Evolutionary conservation across 192 early-diverging fungal genomes (phyloP).

Genomic region (Spinellus fusiger): DNA sequence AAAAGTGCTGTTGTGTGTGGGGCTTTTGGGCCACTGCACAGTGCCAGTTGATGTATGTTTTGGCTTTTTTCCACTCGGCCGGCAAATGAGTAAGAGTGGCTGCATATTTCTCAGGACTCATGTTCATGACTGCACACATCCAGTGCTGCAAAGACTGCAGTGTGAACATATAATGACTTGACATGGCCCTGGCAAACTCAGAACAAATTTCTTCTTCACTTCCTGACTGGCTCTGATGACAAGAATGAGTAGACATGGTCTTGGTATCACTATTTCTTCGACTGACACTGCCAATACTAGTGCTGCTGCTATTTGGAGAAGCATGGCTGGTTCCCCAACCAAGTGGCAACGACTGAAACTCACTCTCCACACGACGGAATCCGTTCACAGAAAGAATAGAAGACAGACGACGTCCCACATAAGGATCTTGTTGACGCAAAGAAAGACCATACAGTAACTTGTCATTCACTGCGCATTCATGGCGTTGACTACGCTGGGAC

Average conservation of each 20-base stretch:
- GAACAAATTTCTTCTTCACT: background rate
- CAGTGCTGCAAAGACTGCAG: conserved; percentile 21
- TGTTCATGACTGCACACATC: conserved; percentile 8
- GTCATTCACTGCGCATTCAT: conserved; percentile 25
- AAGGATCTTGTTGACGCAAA: conserved; percentile 28
- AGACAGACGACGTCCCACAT: conserved; percentile 19
- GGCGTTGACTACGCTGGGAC: conserved; percentile 14
- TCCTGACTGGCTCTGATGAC: no score
- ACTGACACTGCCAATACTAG: background rate
- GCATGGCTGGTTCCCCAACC: conserved; percentile 21
- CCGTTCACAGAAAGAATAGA: conserved; percentile 25
- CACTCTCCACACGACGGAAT: conserved; percentile 20
- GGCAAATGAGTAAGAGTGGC: conserved; percentile 6
- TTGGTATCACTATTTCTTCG: no score
- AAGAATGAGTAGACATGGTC: no score
- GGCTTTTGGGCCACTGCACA: conserved; percentile 29
- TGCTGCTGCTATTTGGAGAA: background rate
- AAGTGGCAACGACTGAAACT: conserved; percentile 20
- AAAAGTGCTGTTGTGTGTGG: background rate
- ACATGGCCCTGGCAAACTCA: conserved; percentile 22
- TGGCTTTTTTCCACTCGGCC: conserved; percentile 20
- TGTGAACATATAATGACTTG: conserved; percentile 15
- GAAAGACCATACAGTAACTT: conserved; percentile 18
- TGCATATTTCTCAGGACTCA: conserved; percentile 12
- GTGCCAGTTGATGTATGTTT: conserved; percentile 30